Conservation (phyloP, 2,329 filamentous ascomycete species). For the Sphaerostilbella broomeana region DNA sequence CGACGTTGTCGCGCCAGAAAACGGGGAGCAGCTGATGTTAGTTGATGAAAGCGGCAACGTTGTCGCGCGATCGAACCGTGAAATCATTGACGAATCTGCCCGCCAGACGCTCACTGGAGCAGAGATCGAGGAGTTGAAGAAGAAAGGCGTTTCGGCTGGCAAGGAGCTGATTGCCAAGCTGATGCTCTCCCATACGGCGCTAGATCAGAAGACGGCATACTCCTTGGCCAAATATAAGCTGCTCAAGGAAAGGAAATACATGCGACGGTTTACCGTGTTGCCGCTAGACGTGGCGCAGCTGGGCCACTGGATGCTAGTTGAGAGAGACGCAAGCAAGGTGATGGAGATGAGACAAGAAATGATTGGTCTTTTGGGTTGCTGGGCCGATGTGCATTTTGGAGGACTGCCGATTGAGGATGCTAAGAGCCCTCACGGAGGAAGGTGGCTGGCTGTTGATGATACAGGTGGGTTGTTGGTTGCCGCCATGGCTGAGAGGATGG, state of each 20-base stretch:
- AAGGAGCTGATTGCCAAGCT: constrained; percentile 91
- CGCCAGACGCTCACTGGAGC: constrained; percentile 72
- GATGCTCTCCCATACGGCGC: constrained; percentile 76
- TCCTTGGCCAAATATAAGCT: constrained; percentile 94
- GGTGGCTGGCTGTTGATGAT: constrained; percentile 82
- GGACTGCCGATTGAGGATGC: constrained; percentile 23
- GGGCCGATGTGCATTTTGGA: constrained; percentile 77
- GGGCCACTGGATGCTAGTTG: constrained; percentile 68
- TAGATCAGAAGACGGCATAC: constrained; percentile 92
- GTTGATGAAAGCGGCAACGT: constrained; percentile 38
- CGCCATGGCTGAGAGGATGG: constrained; percentile 83
- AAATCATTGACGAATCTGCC: constrained; percentile 53
- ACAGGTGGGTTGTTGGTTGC: constrained; percentile 77
- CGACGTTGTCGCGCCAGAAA: constrained; percentile 30
- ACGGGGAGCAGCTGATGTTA: constrained; percentile 37
- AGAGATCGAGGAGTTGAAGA: constrained; percentile 69
- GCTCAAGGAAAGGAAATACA: constrained; percentile 88
- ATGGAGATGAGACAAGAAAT: constrained; percentile 83
- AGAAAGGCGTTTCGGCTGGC: constrained; percentile 68
- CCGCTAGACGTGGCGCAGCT: constrained; percentile 75
- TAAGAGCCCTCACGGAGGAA: constrained; percentile 29
- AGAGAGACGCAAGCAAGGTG: constrained; percentile 73
- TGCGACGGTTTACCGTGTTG: constrained; percentile 77
- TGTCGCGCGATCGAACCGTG: constrained; percentile 49
- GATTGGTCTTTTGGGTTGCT: constrained; percentile 74